These are phyloP conservation scores for Termitomyces sp. DNA, from an alignment of 768 basidiomycete species.

Conservation along the genomic window DNA sequence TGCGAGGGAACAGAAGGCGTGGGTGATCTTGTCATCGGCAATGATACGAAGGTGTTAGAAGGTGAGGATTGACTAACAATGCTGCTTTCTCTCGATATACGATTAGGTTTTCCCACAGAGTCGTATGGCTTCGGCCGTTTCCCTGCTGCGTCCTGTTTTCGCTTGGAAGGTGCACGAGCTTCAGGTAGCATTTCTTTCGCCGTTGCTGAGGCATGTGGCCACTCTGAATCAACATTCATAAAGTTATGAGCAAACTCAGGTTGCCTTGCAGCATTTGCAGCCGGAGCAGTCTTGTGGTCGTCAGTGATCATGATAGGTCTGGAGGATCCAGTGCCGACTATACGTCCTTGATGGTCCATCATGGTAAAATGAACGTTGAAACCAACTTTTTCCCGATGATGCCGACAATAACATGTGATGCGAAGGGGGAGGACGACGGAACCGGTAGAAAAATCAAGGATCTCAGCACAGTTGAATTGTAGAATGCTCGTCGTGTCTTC, in stretches of 20 bases:
- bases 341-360: conserved; percentile 70
- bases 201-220: conserved; percentile 35
- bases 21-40: conserved; percentile 40
- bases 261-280: conserved; percentile 24
- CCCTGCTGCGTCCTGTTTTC: conserved; percentile 45
- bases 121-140: conserved; percentile 74
- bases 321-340: conserved; percentile 78
- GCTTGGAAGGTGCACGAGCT: conserved; percentile 39
- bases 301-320: conserved; percentile 98
- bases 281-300: conserved; percentile 84
- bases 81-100: conserved; percentile 49
- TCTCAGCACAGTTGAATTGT: conserved; percentile 91
- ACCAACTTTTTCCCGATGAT: conserved; percentile 95
- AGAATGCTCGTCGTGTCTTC: conserved; percentile 84
- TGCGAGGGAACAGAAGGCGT: conserved; percentile 34
- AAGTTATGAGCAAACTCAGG: conserved; percentile 28
- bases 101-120: conserved; percentile 37
- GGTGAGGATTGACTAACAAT: conserved; percentile 46
- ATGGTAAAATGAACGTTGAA: conserved; percentile 89
- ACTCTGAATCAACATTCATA: conserved; percentile 40
- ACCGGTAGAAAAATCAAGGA: conserved; percentile 85
- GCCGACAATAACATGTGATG: conserved; percentile 97
- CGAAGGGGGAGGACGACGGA: conserved; percentile 88
- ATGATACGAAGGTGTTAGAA: conserved; percentile 36
- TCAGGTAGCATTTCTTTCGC: conserved; percentile 28